phyloP scores from a whole-genome alignment of 1,284 basidiomycete species.

The Leccinum griseonigrum region DNA sequence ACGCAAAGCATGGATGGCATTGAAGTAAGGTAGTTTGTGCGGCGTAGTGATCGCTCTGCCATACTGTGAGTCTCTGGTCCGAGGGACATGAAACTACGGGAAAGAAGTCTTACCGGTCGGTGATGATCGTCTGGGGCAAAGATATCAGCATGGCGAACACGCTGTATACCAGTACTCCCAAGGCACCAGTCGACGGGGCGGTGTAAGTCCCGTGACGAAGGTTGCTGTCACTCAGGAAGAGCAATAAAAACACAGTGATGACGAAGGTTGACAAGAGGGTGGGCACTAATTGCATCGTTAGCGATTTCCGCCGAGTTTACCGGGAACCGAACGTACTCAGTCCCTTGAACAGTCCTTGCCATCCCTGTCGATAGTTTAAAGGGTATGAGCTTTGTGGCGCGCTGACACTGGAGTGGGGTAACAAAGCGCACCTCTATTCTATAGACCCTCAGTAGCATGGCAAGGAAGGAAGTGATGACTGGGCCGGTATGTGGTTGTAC shows the following conservation, averaged over 20 bases:
- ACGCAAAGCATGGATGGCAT: conserved; percentile 61
- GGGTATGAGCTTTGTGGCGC: background rate
- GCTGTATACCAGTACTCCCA: conserved; percentile 63
- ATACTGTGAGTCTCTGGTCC: background rate
- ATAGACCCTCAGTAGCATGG: conserved; percentile 73
- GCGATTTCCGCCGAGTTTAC: conserved; percentile 1
- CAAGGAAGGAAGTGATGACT: conserved; percentile 58
- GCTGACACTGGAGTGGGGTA: background rate
- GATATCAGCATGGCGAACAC: conserved; percentile 70
- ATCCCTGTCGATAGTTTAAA: conserved; percentile 47
- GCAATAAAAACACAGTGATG: conserved; percentile 54
- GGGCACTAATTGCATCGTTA: conserved; percentile 55
- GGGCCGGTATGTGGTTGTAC: conserved; percentile 76
- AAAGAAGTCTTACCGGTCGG: conserved; percentile 61
- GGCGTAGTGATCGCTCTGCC: conserved; percentile 83
- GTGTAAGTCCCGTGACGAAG: conserved; percentile 65
- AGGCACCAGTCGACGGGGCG: conserved; percentile 64
- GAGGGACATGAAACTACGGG: background rate
- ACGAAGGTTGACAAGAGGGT: conserved; percentile 61
- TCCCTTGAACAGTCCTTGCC: conserved; percentile 82
- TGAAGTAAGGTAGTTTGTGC: conserved; percentile 71
- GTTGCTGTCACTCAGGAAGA: conserved; percentile 51
- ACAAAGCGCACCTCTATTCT: conserved; percentile 61
- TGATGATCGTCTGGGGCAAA: conserved; percentile 77
- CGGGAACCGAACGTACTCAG: conserved; percentile 50